These are phyloP conservation scores for Globisporangium echinulatum DNA, from an alignment of 352 stramenopile species.

Conservation along the genomic window DNA sequence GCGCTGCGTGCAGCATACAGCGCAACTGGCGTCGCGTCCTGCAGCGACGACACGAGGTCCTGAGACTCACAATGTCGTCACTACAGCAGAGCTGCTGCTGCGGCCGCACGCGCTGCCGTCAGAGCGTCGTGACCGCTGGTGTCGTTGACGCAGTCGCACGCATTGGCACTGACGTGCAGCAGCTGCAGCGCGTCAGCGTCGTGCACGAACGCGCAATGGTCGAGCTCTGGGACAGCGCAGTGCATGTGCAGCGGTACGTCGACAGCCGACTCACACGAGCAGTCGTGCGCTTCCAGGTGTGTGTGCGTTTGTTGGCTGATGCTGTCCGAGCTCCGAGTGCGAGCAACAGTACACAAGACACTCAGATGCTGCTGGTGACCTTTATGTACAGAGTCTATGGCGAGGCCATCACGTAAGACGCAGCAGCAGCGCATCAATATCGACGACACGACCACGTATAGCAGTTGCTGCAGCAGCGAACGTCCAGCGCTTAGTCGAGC, in stretches of 20 bases:
- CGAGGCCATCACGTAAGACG: constrained; percentile 2
- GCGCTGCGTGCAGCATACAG: constrained; percentile 17
- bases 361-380: not conserved
- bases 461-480: constrained; percentile 1
- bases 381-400: constrained; percentile 11
- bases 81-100: not conserved
- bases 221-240: constrained; percentile 17
- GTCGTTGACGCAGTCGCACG: constrained; percentile 7
- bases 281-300: constrained; percentile 22
- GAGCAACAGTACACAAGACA: no score
- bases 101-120: not conserved
- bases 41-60: not conserved
- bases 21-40: constrained; percentile 16
- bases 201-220: constrained; percentile 35
- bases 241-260: constrained; percentile 12
- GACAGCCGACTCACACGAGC: constrained; percentile 3
- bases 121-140: constrained; percentile 3
- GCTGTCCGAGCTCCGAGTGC: no score
- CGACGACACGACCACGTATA: not conserved
- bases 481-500: constrained; percentile 16
- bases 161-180: constrained; percentile 24
- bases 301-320: not conserved
- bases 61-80: not conserved
- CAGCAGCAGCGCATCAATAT: not conserved
- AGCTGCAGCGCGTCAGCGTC: constrained; percentile 41